A percentile compares a stretch with the other conserved stretches of the same genome.
Evolutionary conservation across 225 moss, liverwort and hornwort species (phyloP).

Genomic region (Asterella californica): DNA sequence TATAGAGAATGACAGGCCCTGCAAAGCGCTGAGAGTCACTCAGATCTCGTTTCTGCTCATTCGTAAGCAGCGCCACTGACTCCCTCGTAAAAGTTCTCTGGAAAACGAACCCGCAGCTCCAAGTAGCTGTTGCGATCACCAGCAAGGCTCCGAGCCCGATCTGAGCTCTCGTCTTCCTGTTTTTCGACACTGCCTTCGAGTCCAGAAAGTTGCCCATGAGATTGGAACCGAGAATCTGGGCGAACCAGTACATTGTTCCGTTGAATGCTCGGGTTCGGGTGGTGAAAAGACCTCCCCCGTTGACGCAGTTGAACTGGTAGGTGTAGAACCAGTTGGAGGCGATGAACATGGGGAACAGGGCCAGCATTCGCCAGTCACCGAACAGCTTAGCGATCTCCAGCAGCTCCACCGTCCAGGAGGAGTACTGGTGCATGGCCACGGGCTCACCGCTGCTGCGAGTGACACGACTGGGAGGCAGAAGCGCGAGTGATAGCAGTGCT

Average conservation of each 20-base stretch:
- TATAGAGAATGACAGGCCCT: slow-evolving; percentile 53
- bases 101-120: slow-evolving; percentile 70
- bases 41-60: slow-evolving; percentile 51
- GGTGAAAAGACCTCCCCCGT: slow-evolving; percentile 79
- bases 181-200: slow-evolving; percentile 16
- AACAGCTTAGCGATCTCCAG: slow-evolving; percentile 59
- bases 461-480: slow-evolving; percentile 51
- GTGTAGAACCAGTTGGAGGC: slow-evolving; percentile 88
- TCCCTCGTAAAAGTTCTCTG: slow-evolving; percentile 53
- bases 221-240: slow-evolving; percentile 64
- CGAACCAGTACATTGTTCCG: slow-evolving; percentile 73
- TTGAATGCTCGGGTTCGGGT: slow-evolving; percentile 77
- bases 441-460: slow-evolving; percentile 47
- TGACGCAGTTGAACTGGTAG: slow-evolving; percentile 79
- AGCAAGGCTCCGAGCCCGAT: slow-evolving; percentile 48
- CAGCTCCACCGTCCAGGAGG: slow-evolving; percentile 39
- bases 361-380: slow-evolving; percentile 56
- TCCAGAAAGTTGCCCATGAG: slow-evolving; percentile 71
- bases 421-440: slow-evolving; percentile 38
- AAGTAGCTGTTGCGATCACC: slow-evolving; percentile 43
- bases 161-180: slow-evolving; percentile 47
- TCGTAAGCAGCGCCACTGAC: slow-evolving; percentile 29
- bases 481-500: slow-evolving; percentile 46
- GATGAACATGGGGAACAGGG: slow-evolving; percentile 72
- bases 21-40: slow-evolving; percentile 34